Conservation (phyloP, 768 basidiomycete genomes). For the Kwoniella sp. region DNA sequence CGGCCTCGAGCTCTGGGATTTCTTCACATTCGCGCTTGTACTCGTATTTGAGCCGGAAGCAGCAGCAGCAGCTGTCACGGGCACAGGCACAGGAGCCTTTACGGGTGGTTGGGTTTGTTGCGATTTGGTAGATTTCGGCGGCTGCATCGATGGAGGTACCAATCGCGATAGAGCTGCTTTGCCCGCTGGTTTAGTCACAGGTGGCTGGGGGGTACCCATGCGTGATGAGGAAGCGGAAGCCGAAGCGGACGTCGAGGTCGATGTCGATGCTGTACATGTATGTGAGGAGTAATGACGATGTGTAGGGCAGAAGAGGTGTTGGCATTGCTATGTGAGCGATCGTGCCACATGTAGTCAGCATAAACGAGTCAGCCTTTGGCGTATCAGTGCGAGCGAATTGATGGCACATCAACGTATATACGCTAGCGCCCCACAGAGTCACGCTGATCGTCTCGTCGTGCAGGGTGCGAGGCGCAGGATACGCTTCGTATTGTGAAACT, state of each 20-base stretch:
- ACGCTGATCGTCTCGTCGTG: too few relatives aligned
- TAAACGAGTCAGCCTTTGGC: too few relatives aligned
- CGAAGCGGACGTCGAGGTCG: constrained; percentile 29
- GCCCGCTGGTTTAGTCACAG: constrained; percentile 13
- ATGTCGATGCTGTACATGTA: constrained; percentile 30
- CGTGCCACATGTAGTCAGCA: not conserved
- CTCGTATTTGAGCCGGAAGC: not conserved
- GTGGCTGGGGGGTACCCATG: constrained; percentile 31
- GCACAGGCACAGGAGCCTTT: constrained; percentile 5
- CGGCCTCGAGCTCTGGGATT: not conserved
- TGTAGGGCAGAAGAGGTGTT: constrained; percentile 51
- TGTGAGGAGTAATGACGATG: constrained; percentile 52
- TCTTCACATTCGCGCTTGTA: constrained; percentile 10
- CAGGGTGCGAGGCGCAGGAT: too few relatives aligned
- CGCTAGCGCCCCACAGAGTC: too few relatives aligned
- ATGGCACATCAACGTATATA: too few relatives aligned
- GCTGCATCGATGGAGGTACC: constrained; percentile 20
- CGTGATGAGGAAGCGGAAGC: constrained; percentile 22
- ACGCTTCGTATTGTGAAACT: too few relatives aligned
- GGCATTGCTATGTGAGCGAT: constrained; percentile 38
- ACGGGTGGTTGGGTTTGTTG: constrained; percentile 9
- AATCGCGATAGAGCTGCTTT: constrained; percentile 29
- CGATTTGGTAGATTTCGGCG: constrained; percentile 12
- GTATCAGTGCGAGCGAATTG: too few relatives aligned
- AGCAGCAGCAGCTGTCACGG: not conserved